Conservation (phyloP, 2,329 filamentous ascomycete species). For the Claviceps sp. region DNA sequence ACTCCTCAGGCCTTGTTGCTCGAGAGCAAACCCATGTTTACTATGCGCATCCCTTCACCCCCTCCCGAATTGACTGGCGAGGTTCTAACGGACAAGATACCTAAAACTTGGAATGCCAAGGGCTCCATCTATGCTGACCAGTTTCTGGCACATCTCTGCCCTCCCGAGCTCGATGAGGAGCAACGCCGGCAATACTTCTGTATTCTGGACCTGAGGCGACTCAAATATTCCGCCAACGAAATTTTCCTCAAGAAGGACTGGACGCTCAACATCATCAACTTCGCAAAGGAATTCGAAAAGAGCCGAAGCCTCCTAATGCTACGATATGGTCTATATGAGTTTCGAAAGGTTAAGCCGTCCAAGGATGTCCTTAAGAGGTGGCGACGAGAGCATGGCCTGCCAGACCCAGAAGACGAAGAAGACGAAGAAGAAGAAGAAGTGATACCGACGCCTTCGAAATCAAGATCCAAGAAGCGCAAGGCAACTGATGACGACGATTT, state of each 20-base stretch:
- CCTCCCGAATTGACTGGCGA: constrained; percentile 43
- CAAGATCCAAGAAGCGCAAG: constrained; percentile 40
- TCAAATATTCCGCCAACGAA: constrained; percentile 48
- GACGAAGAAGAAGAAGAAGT: constrained; percentile 20
- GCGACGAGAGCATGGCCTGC: constrained; percentile 42
- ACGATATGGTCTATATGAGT: constrained; percentile 48
- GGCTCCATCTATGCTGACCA: constrained; percentile 48
- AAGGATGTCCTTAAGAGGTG: constrained; percentile 44
- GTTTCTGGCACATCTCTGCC: constrained; percentile 43
- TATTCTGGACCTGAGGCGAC: constrained; percentile 45
- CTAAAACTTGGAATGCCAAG: constrained; percentile 35
- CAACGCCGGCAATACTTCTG: constrained; percentile 50
- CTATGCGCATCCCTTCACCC: constrained; percentile 45
- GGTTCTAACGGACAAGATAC: constrained; percentile 37
- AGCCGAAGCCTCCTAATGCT: constrained; percentile 47
- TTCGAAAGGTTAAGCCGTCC: constrained; percentile 47
- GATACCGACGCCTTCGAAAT: constrained; percentile 15
- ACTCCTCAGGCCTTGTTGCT: no score
- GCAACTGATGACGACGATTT: constrained; percentile 36
- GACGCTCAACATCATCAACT: constrained; percentile 49
- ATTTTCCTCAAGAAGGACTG: constrained; percentile 48
- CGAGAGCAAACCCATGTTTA: constrained; percentile 20
- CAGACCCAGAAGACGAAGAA: constrained; percentile 33
- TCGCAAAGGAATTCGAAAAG: constrained; percentile 52
- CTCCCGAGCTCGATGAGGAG: constrained; percentile 42